phyloP scores from a whole-genome alignment of 805 yeast species.

The Ogataea pini region DNA sequence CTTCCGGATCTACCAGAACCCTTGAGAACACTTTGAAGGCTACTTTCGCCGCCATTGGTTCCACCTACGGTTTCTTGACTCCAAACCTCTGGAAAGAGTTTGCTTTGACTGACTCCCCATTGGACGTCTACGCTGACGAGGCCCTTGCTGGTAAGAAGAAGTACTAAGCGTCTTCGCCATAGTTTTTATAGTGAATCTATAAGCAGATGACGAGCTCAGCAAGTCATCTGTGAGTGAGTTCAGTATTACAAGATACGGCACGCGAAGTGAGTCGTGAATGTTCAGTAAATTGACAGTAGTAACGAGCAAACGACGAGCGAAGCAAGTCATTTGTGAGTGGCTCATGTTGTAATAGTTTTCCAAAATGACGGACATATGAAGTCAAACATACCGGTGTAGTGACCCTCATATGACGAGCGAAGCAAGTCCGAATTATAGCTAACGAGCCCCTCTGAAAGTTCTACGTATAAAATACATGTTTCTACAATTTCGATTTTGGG shows the following conservation, averaged over 20 bases:
- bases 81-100: constrained; percentile 97
- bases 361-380: no score
- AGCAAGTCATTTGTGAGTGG: not conserved
- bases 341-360: no score
- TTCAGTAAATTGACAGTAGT: no score
- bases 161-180: constrained; percentile 47
- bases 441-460: no score
- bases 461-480: no score
- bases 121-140: constrained; percentile 91
- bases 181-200: constrained; percentile 1
- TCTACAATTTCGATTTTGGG: no score
- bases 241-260: no score
- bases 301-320: not conserved
- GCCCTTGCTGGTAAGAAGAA: constrained; percentile 74
- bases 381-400: no score
- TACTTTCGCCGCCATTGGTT: constrained; percentile 98
- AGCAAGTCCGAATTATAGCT: no score
- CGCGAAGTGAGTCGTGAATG: no score
- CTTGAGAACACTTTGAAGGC: constrained; percentile 99
- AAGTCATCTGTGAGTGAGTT: no score
- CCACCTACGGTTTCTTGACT: constrained; percentile 99
- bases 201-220: not conserved
- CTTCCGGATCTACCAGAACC: constrained; percentile 99
- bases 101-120: constrained; percentile 86
- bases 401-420: no score